phyloP scores from a whole-genome alignment of 2,329 filamentous ascomycete genomes.

The Coniosporium tulheliwenetii region DNA sequence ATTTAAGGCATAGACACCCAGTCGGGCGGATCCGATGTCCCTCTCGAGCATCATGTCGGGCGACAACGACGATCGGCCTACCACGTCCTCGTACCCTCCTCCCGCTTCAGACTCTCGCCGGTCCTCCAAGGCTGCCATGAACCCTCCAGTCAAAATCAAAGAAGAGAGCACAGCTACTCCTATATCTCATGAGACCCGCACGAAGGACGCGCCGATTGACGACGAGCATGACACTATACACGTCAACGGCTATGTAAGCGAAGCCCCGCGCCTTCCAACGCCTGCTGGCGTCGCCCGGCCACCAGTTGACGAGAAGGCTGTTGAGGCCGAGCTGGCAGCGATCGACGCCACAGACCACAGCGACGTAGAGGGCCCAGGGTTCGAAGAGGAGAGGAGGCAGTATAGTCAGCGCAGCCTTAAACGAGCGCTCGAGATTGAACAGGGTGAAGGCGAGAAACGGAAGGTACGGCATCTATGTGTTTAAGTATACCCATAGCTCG shows the following conservation, averaged over 20 bases:
- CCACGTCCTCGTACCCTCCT: constrained; percentile 28
- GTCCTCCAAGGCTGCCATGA: constrained; percentile 18
- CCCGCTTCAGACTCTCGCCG: constrained; percentile 11
- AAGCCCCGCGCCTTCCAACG: no score
- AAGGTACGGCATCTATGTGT: constrained; percentile 32
- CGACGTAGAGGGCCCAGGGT: constrained; percentile 39
- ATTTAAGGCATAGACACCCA: constrained; percentile 40
- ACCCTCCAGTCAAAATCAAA: constrained; percentile 8
- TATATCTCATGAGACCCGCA: no score
- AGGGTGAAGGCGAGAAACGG: constrained; percentile 46
- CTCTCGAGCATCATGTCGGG: constrained; percentile 89
- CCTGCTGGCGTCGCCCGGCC: not conserved
- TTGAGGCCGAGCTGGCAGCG: constrained; percentile 48
- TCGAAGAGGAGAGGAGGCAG: constrained; percentile 35
- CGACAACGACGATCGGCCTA: constrained; percentile 41
- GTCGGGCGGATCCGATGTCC: constrained; percentile 79
- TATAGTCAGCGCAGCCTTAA: constrained; percentile 44
- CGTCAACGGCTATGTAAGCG: no score
- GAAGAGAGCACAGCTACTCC: no score
- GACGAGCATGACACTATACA: no score
- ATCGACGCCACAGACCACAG: constrained; percentile 41
- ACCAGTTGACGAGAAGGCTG: constrained; percentile 44
- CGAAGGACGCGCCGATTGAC: no score
- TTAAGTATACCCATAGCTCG: constrained; percentile 3
- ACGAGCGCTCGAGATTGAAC: constrained; percentile 50